Conservation (phyloP, 2,329 filamentous ascomycete species). For the Pseudovirgaria hyperparasitica region DNA sequence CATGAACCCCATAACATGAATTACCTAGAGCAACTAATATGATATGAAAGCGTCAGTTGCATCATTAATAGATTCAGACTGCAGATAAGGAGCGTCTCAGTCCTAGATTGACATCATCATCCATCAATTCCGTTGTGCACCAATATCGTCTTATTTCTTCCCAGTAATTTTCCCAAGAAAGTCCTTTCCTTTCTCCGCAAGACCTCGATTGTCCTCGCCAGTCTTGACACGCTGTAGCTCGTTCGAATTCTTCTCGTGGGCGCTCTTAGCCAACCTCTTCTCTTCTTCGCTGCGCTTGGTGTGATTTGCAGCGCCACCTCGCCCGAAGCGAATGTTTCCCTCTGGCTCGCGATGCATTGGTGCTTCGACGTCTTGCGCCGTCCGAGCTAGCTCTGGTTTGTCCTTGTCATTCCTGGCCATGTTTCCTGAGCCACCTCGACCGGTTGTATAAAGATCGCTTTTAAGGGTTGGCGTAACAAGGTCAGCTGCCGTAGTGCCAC, state of each 20-base stretch:
- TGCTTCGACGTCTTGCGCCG: slow-evolving; percentile 70
- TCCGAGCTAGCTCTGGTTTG: slow-evolving; percentile 54
- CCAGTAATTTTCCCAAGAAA: slow-evolving; percentile 27
- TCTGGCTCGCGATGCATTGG: slow-evolving; percentile 36
- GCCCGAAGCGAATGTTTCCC: slow-evolving; percentile 53
- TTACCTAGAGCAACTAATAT: too few relatives aligned
- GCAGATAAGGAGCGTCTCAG: too few relatives aligned
- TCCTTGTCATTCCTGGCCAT: slow-evolving; percentile 67
- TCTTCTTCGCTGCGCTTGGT: slow-evolving; percentile 33
- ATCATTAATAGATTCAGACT: too few relatives aligned
- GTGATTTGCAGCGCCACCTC: slow-evolving; percentile 67
- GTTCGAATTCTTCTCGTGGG: slow-evolving; percentile 21
- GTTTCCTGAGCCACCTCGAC: slow-evolving; percentile 78
- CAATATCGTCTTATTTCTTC: slow-evolving; percentile 21
- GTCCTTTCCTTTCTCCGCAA: slow-evolving; percentile 43
- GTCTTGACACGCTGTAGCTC: slow-evolving; percentile 10
- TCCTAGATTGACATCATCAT: too few relatives aligned
- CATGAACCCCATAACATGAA: too few relatives aligned
- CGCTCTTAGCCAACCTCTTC: slow-evolving; percentile 17
- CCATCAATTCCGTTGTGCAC: too few relatives aligned
- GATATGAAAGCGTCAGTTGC: too few relatives aligned
- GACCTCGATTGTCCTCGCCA: slow-evolving; percentile 20
- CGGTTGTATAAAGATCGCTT: slow-evolving; percentile 72
- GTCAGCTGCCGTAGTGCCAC: slow-evolving; percentile 37
- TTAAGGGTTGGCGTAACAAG: slow-evolving; percentile 77